Evolutionary conservation across 257 asterid genomes (phyloP).

Genomic region (Solanum clarkiae): DNA sequence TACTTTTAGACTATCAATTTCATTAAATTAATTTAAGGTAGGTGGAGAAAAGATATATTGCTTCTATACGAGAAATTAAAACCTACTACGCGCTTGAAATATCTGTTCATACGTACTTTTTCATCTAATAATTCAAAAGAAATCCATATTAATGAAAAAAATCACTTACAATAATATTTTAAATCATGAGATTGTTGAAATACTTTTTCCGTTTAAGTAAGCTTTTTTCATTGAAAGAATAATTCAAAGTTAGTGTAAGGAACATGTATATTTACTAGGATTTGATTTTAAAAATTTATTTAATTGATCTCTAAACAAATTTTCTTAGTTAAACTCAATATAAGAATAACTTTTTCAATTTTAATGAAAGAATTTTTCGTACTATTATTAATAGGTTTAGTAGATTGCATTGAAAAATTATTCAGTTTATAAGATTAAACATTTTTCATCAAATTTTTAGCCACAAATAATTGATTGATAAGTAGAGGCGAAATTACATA

Average conservation of each 20-base stretch:
- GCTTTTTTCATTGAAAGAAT: background rate
- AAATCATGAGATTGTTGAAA: background rate
- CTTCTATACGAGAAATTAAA: background rate
- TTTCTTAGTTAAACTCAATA: background rate
- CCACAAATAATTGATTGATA: too few species aligned
- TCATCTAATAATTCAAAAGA: background rate
- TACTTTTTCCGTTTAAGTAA: background rate
- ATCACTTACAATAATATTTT: background rate
- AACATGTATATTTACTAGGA: background rate
- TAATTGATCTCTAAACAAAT: background rate
- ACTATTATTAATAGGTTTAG: too few species aligned
- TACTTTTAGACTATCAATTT: background rate
- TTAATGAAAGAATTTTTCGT: too few species aligned
- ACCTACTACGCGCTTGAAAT: background rate
- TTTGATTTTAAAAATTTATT: background rate
- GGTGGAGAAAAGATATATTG: background rate
- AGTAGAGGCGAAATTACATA: too few species aligned
- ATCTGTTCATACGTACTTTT: background rate
- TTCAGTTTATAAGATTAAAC: background rate
- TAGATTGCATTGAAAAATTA: background rate
- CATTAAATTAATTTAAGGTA: background rate
- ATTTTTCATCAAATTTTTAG: background rate
- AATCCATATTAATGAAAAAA: background rate
- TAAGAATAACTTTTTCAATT: background rate
- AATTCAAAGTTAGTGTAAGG: background rate